A percentile compares a stretch with the other conserved stretches of the same genome.
phyloP scores from a whole-genome alignment of 331 rosid genomes.

The Prunus yedoensis region DNA sequence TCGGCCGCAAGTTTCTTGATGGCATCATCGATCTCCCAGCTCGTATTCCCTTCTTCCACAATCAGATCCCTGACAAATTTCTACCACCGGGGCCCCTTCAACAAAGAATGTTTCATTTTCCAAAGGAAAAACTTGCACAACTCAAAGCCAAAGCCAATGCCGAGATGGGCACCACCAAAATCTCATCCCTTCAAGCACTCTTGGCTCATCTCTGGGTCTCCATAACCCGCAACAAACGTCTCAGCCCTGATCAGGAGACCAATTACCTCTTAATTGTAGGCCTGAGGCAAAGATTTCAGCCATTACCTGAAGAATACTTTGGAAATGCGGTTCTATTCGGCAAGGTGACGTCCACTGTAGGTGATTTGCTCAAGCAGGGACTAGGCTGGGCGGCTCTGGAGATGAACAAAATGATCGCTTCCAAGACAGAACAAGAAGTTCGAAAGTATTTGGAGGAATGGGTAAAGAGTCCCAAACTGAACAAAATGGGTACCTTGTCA shows the following conservation, averaged over 20 bases:
- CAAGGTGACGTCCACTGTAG: neutral
- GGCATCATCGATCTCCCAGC: constrained; percentile 7
- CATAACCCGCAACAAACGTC: neutral
- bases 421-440: constrained; percentile 10
- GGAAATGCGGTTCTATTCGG: constrained; percentile 6
- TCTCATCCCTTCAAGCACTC: constrained; percentile 29
- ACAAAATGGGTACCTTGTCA: too few species aligned
- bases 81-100: neutral
- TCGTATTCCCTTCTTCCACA: neutral
- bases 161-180: constrained; percentile 3
- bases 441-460: constrained; percentile 5
- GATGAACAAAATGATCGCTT: constrained; percentile 26
- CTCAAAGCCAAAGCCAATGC: constrained; percentile 29
- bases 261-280: neutral
- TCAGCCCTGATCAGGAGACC: neutral
- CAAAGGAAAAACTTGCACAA: neutral
- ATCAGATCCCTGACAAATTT: neutral
- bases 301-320: constrained; percentile 15
- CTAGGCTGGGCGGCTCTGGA: constrained; percentile 31
- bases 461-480: constrained; percentile 15
- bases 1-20: constrained; percentile 24
- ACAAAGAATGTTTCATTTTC: constrained; percentile 14
- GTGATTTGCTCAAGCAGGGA: constrained; percentile 16
- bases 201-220: constrained; percentile 20
- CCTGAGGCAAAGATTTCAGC: constrained; percentile 13